Conservation (phyloP, 2,329 filamentous ascomycete species). For the Huntiella omanensis region DNA sequence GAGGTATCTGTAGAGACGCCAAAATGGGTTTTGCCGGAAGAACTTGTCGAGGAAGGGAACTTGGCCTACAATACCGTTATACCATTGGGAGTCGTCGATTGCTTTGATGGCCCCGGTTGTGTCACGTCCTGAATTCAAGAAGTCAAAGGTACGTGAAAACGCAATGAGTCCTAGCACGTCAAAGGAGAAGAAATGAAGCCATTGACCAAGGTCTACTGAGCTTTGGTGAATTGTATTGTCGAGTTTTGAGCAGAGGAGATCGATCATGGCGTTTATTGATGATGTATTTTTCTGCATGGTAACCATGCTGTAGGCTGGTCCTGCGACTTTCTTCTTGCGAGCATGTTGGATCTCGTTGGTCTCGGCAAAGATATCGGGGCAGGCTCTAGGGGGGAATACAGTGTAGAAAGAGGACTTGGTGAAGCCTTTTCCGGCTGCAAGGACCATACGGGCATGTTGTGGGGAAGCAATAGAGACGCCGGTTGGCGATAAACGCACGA, state of each 20-base stretch:
- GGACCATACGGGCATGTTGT: conserved; percentile 19
- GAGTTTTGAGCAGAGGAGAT: conserved; percentile 25
- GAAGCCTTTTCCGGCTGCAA: conserved; percentile 31
- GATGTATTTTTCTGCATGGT: conserved; percentile 32
- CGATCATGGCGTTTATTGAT: conserved; percentile 32
- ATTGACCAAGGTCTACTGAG: conserved; percentile 26
- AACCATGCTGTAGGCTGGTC: conserved; percentile 33
- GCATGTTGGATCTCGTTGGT: conserved; percentile 34
- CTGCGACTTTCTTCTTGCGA: conserved; percentile 33
- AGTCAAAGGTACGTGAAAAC: conserved; percentile 21
- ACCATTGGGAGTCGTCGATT: conserved; percentile 32
- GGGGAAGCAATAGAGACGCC: conserved; percentile 11
- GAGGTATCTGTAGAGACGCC: conserved; percentile 7
- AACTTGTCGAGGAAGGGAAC: conserved; percentile 29
- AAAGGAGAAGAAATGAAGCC: conserved; percentile 18
- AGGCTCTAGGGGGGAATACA: conserved; percentile 36
- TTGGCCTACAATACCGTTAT: conserved; percentile 33
- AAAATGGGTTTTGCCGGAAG: conserved; percentile 30
- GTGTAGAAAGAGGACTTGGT: conserved; percentile 33
- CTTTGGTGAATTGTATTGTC: conserved; percentile 14
- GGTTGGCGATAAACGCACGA: conserved; percentile 12
- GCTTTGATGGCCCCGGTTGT: conserved; percentile 15
- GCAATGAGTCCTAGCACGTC: conserved; percentile 19
- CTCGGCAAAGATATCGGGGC: conserved; percentile 40
- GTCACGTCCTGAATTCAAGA: conserved; percentile 17